Evolutionary conservation across 208 protist genomes (phyloP), one percentile per base, ranked within the genome.

Genomic region (Leishmania tarentolae): DNA sequence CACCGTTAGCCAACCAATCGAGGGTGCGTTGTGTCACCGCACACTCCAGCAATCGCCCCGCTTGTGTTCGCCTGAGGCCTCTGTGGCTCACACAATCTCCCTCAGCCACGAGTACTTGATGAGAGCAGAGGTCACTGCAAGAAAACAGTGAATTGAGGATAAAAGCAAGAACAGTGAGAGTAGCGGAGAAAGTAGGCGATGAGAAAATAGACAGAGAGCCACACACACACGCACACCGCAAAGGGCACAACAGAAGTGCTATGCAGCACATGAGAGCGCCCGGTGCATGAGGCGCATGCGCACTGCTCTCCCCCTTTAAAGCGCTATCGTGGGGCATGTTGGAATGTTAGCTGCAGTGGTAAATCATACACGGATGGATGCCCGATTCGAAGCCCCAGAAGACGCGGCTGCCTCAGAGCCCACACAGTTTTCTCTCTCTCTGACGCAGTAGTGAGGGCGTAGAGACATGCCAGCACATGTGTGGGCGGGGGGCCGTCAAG

Each of bases 201-300:
- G 28, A 28, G 8, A 50, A 28, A 19, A 11, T 15, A 52, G 24
- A 52, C 21, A 13, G 53, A 35, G 24, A 21, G 69, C 44, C 69
- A 52, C 69, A 24, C 44, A 44, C 13, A 52, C 8, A 21, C 24
- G 24, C 35, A 21, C 69, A 9, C 44, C 11, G 37, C 8, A 52
- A 73, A 52, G n/a, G n/a, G 46, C 11, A 35, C 24, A 28, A 71
- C 66, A 44, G 15, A 46, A 0, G 66, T 31, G 40, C 35, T 73
- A 28, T 15, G 44, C 44, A 19, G 44, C 44, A 37, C 44, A 73
- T 44, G 9, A 15, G 9, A 15, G 37, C 66, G 21, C 17, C 24
- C 37, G 66, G 46, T 35, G 61, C 61, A 71, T 71, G 66, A 71
- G 40, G 66, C 40, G 21, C 24, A n/a, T n/a, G 66, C 46, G 66